Percentiles rank a stretch among this genome's conserved stretches.
Evolutionary conservation across 768 basidiomycete genomes (phyloP).

Genomic region (Pleurotus pulmonarius): DNA sequence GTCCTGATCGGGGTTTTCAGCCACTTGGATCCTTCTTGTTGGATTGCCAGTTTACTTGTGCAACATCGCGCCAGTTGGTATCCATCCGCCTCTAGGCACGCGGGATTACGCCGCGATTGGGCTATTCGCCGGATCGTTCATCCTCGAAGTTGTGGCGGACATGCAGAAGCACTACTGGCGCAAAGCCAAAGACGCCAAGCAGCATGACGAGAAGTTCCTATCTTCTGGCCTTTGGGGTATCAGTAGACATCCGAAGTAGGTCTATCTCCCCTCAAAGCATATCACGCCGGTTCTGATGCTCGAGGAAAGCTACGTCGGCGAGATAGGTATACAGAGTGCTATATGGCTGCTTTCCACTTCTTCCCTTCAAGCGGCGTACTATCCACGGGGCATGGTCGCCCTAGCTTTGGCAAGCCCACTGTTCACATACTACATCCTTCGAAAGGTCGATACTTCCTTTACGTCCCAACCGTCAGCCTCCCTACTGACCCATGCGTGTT

Average conservation of each 20-base stretch:
- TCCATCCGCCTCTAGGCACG: constrained; percentile 47
- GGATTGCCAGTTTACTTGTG: constrained; percentile 67
- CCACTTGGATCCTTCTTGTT: constrained; percentile 65
- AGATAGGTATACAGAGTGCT: constrained; percentile 67
- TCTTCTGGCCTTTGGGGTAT: constrained; percentile 62
- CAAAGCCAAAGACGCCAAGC: constrained; percentile 49
- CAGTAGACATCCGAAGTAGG: constrained; percentile 73
- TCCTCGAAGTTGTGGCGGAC: constrained; percentile 63
- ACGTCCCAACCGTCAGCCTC: background rate
- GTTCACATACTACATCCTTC: constrained; percentile 59
- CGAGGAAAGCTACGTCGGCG: constrained; percentile 57
- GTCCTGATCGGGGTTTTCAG: constrained; percentile 19
- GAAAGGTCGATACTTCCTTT: constrained; percentile 34
- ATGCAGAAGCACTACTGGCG: constrained; percentile 65
- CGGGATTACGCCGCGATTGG: constrained; percentile 53
- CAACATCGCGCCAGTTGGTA: constrained; percentile 47
- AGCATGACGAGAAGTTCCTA: constrained; percentile 72
- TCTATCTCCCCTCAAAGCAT: constrained; percentile 2
- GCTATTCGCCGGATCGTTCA: constrained; percentile 52
- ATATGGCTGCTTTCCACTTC: constrained; percentile 56
- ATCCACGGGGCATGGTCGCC: constrained; percentile 39
- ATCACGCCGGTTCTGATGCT: background rate
- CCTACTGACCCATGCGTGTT: background rate
- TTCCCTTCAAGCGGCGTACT: constrained; percentile 41
- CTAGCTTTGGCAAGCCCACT: constrained; percentile 56